A percentile compares a stretch with the other conserved stretches of the same genome.
phyloP scores from a whole-genome alignment of 2,329 filamentous ascomycete species.

The Scedosporium minutisporum region DNA sequence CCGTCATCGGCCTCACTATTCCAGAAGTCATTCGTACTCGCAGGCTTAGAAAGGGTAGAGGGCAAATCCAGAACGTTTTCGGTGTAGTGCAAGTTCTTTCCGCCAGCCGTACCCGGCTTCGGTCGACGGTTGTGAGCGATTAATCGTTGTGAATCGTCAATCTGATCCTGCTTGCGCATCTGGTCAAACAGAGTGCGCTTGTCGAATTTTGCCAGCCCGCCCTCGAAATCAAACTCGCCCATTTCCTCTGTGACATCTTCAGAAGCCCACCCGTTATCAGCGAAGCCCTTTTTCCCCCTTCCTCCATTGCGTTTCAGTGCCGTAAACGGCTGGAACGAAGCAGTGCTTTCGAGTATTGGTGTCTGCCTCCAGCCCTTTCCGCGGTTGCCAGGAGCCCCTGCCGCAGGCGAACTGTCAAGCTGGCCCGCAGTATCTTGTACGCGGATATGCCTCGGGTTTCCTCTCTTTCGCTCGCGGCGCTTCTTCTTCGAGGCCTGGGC shows the following conservation, averaged over 20 bases:
- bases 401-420: conserved; percentile 10
- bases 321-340: conserved; percentile 53
- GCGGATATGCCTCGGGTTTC: not conserved
- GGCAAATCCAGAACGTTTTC: conserved; percentile 78
- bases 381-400: conserved; percentile 12
- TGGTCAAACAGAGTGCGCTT: conserved; percentile 87
- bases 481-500: not conserved
- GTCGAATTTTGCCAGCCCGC: conserved; percentile 86
- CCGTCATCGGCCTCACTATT: conserved; percentile 66
- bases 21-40: conserved; percentile 45
- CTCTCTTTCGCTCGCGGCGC: conserved; percentile 1
- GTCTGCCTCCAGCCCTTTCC: conserved; percentile 52
- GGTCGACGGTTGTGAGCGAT: conserved; percentile 74
- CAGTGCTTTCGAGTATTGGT: conserved; percentile 48
- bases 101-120: conserved; percentile 62
- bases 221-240: conserved; percentile 89
- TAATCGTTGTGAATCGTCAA: conserved; percentile 83
- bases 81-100: conserved; percentile 83
- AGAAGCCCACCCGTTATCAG: conserved; percentile 82
- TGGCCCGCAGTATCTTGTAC: conserved; percentile 1
- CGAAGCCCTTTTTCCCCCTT: conserved; percentile 25
- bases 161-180: conserved; percentile 77
- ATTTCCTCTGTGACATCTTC: conserved; percentile 93
- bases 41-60: conserved; percentile 22
- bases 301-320: conserved; percentile 49